These are phyloP conservation scores for Suhomyces chickasaworum DNA, from an alignment of 1,139 yeast species.

Conservation along the genomic window DNA sequence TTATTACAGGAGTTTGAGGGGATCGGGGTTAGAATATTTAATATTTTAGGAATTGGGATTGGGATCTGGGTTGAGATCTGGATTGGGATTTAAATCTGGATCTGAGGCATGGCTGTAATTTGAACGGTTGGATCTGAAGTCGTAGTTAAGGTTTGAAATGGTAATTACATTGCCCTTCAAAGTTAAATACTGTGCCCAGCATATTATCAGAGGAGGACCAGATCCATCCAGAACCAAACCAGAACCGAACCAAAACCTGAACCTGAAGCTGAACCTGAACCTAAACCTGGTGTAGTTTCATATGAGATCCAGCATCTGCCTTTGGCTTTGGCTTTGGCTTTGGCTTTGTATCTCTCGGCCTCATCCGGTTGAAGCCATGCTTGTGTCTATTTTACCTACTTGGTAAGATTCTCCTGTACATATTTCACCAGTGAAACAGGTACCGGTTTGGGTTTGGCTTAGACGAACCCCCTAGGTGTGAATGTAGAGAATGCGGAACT, in stretches of 20 bases:
- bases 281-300: neutral
- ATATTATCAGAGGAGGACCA: neutral
- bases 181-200: neutral
- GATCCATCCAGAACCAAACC: no score
- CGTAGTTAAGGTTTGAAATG: neutral
- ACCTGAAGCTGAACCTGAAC: no score
- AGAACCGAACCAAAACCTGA: no score
- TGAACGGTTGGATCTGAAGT: neutral
- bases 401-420: neutral
- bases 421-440: neutral
- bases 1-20: no score
- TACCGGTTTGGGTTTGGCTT: neutral
- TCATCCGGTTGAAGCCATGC: no score
- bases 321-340: no score
- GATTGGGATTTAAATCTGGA: no score
- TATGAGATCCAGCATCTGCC: neutral
- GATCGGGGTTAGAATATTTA: no score
- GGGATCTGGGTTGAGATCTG: no score
- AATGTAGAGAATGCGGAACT: neutral
- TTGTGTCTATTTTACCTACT: no score
- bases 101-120: neutral
- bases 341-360: no score
- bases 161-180: neutral
- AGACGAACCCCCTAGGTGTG: neutral
- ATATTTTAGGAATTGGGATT: no score